Evolutionary conservation across 2,329 filamentous ascomycete species (phyloP), one percentile per base, ranked within the genome.

Genomic region (Aspergillus sp.): DNA sequence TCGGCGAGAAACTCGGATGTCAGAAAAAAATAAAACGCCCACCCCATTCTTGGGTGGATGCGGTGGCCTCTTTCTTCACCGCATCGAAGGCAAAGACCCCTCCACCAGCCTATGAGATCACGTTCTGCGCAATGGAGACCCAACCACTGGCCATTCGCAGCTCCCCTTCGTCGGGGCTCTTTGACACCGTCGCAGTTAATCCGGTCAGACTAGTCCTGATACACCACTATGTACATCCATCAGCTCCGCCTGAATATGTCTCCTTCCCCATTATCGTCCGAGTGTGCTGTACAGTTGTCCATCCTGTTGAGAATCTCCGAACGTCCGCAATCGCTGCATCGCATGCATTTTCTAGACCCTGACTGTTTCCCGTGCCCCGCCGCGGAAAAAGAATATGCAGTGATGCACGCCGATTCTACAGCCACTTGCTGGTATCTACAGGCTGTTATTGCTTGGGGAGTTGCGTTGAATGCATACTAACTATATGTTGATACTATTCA

Each of bases 21-120:
- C 52, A 32, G 48, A 21, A 28, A 28, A 30, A 43, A 59, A 47
- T 53, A 5, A 36, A 36, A 36, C 32, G 10, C 6, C 32, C 32
- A 36, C 32, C n/a, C 39, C 23, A 51, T 52, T 23, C 36, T 23
- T 32, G 30, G 28, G 43, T 17, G 19, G 43, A 58, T 45, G 41
- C 36, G 53, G 59, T 32, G 61, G 48, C 57, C 61, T 62, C 25
- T 62, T 69, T 67, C 67, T 67, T 68, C 69, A 71, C 71, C 69
- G 68, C 69, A 72, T 68, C 71, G 63, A 67, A 63, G 70, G 71
- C 65, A 55, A 65, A 49, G 23, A 30, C 55, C 25, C 45, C 58
- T 47, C 47, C 55, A 39, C 56, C 63, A 65, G 61, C 65, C 65
- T 64, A 69, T 67, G 55, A 57, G 55, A 65, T 57, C 15, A 25